Evolutionary conservation across 768 basidiomycete genomes (phyloP).

Genomic region (Mrakia gelida): DNA sequence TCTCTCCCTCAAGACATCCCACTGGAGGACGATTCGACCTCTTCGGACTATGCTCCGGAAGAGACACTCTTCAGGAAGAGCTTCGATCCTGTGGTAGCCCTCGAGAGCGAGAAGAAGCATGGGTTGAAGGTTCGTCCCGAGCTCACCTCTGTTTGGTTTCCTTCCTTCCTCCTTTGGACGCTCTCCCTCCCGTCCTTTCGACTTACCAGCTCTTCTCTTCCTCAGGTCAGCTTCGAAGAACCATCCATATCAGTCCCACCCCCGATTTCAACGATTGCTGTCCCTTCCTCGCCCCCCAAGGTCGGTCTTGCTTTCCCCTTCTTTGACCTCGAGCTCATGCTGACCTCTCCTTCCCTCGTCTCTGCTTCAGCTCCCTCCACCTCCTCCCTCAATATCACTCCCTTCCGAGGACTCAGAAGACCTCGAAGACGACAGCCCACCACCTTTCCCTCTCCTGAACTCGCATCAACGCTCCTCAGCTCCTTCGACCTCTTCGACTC

Average conservation of each 20-base stretch:
- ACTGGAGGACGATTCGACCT: background rate
- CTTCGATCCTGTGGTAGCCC: background rate
- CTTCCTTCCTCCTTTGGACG: background rate
- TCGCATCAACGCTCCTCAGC: slow-evolving; percentile 43
- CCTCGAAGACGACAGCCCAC: slow-evolving; percentile 25
- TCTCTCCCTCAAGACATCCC: background rate
- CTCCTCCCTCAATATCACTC: background rate
- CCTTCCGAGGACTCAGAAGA: background rate
- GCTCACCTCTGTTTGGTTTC: background rate
- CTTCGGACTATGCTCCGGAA: background rate
- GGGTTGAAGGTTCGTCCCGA: background rate
- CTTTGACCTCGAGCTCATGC: background rate
- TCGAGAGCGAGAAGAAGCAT: background rate
- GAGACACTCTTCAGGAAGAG: background rate
- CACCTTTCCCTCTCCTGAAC: slow-evolving; percentile 42
- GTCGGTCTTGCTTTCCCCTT: background rate
- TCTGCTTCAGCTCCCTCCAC: background rate
- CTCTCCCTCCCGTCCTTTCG: background rate
- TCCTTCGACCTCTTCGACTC: slow-evolving; percentile 31
- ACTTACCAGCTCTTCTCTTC: background rate
- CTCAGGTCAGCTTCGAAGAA: background rate
- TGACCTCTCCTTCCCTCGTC: background rate
- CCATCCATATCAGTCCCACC: too few species aligned
- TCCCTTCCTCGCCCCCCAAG: background rate
- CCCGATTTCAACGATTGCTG: background rate